Conservation (phyloP, 441 rosid species). For the Macaranga tanarius region DNA sequence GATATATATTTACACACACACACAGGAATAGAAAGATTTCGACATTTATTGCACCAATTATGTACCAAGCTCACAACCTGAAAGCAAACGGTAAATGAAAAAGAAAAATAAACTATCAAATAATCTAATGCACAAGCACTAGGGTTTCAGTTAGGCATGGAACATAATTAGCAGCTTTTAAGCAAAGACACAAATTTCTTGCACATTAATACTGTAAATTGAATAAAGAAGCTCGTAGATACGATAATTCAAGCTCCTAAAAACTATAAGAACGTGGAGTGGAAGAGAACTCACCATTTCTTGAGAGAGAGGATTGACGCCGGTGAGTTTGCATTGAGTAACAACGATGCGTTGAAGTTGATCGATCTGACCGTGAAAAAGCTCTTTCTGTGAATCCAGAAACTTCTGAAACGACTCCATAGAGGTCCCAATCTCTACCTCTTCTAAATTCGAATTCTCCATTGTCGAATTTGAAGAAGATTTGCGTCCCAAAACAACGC, state of each 20-base stretch:
- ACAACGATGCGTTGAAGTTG: slow-evolving; percentile 77
- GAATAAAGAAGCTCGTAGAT: not conserved
- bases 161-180: not conserved
- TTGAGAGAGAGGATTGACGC: slow-evolving; percentile 97
- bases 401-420: slow-evolving; percentile 60
- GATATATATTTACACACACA: too few relatives aligned
- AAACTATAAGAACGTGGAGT: not conserved
- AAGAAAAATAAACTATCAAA: too few relatives aligned
- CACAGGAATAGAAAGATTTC: too few relatives aligned
- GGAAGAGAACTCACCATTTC: slow-evolving; percentile 67
- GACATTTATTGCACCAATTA: too few relatives aligned
- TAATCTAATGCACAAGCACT: too few relatives aligned
- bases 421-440: slow-evolving; percentile 65
- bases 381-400: slow-evolving; percentile 64
- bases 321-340: slow-evolving; percentile 91
- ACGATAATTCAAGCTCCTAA: not conserved
- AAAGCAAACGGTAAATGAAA: too few relatives aligned
- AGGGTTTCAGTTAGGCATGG: too few relatives aligned
- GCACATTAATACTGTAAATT: not conserved
- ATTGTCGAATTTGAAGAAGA: slow-evolving; percentile 42
- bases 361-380: slow-evolving; percentile 84
- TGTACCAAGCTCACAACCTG: too few relatives aligned
- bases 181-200: not conserved
- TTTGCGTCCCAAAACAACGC: slow-evolving; percentile 44
- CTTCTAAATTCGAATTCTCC: slow-evolving; percentile 55